Conservation (phyloP, 176 grass and related monocot genomes). For the Lolium multiflorum region DNA sequence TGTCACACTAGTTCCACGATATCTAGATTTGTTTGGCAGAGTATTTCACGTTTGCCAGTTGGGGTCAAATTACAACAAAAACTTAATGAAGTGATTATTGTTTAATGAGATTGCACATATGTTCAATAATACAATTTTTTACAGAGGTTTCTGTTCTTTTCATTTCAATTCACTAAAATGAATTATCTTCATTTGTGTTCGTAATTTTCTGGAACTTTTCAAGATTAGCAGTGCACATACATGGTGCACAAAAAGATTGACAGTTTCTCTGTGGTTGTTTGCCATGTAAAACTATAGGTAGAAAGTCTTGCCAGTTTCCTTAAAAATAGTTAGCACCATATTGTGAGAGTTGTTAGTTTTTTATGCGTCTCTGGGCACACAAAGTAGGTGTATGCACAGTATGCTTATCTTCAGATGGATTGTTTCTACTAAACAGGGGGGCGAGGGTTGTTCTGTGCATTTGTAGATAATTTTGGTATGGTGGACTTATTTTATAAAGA, state of each 20-base stretch:
- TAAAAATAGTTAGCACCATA: not conserved
- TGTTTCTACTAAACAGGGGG: not conserved
- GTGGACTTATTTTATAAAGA: slow-evolving; percentile 13
- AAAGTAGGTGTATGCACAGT: not conserved
- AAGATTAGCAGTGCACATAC: not conserved
- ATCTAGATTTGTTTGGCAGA: slow-evolving; percentile 15
- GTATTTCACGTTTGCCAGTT: not conserved
- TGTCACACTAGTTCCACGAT: slow-evolving; percentile 17
- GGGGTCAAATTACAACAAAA: not conserved
- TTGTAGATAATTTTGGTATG: not conserved
- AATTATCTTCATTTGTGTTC: slow-evolving; percentile 7
- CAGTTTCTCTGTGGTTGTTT: not conserved
- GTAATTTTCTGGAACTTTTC: slow-evolving; percentile 3
- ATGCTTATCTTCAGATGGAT: not conserved
- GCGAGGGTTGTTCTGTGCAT: not conserved
- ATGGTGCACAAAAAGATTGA: not conserved
- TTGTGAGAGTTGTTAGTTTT: not conserved
- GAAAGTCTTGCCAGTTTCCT: not conserved
- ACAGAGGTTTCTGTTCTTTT: not conserved
- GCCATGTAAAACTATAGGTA: not conserved
- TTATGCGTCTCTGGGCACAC: not conserved
- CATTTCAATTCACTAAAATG: slow-evolving; percentile 27
- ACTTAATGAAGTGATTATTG: not conserved
- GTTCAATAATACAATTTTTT: not conserved
- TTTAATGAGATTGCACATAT: not conserved